Conservation (phyloP, 768 basidiomycete species). For the Tephrocybe rancida region DNA sequence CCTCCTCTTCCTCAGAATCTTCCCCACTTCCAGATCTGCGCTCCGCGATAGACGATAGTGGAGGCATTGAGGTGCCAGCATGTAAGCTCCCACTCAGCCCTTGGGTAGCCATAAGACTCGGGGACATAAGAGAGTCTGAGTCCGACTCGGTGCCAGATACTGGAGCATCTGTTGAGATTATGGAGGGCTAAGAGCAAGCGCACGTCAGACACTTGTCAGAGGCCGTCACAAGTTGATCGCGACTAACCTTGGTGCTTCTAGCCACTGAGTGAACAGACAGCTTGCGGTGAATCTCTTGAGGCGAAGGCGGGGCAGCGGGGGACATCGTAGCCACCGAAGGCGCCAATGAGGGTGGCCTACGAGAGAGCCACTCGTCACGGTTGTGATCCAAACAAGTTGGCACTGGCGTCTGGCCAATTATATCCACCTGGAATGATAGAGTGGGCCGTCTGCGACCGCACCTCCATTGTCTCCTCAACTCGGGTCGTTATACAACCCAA, state of each 20-base stretch:
- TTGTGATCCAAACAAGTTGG: constrained; percentile 6
- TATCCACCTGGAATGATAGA: constrained; percentile 4
- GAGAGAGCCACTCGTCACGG: constrained; percentile 4
- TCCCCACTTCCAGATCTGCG: constrained; percentile 70
- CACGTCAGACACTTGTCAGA: constrained; percentile 12
- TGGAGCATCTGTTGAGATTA: constrained; percentile 18
- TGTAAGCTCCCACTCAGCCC: constrained; percentile 25
- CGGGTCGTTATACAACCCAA: not conserved
- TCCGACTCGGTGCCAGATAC: constrained; percentile 86
- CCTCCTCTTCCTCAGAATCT: constrained; percentile 80
- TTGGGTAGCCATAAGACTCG: constrained; percentile 48
- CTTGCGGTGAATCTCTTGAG: constrained; percentile 86
- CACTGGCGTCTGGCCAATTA: constrained; percentile 7
- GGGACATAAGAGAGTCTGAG: constrained; percentile 70
- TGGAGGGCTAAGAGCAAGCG: constrained; percentile 18
- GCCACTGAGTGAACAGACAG: constrained; percentile 74
- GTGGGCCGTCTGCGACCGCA: not conserved
- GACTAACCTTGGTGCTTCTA: constrained; percentile 49
- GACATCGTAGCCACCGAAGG: constrained; percentile 20
- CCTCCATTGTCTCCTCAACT: not conserved
- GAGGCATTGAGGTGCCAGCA: constrained; percentile 44
- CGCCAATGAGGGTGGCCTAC: constrained; percentile 28
- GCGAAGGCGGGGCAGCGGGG: constrained; percentile 68
- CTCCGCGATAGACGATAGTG: constrained; percentile 79
- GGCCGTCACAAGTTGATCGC: constrained; percentile 10